Percentiles rank a stretch among this genome's conserved stretches.
phyloP scores from a whole-genome alignment of 139 green algal species.

The Coelastrella sp. region DNA sequence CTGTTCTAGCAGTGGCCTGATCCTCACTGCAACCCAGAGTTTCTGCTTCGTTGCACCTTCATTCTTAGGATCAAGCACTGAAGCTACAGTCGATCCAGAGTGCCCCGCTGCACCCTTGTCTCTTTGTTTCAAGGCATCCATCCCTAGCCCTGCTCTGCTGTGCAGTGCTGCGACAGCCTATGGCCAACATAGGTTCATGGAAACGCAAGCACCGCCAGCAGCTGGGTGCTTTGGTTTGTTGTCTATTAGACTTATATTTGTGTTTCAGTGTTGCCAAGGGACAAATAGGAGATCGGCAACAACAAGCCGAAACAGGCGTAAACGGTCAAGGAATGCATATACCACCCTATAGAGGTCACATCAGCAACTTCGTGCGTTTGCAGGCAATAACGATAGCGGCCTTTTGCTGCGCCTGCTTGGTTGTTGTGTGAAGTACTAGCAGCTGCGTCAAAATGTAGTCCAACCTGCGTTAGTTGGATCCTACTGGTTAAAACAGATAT shows the following conservation, averaged over 20 bases:
- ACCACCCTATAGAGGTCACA: background rate
- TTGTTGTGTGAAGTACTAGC: too few species aligned
- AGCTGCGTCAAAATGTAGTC: too few species aligned
- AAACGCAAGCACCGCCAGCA: background rate
- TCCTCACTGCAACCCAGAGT: constrained; percentile 65
- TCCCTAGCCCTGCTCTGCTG: background rate
- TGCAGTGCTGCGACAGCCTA: background rate
- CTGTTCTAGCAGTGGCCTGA: constrained; percentile 57
- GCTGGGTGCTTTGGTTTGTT: background rate
- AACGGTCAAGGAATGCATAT: background rate
- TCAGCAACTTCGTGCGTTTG: too few species aligned
- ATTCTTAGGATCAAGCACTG: background rate
- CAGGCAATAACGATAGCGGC: too few species aligned
- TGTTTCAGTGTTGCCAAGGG: too few species aligned
- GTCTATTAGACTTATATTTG: background rate
- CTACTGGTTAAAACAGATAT: too few species aligned
- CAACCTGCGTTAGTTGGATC: too few species aligned
- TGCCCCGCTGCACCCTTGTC: background rate
- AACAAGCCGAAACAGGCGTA: background rate
- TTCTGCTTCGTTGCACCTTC: constrained; percentile 45
- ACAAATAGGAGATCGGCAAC: background rate
- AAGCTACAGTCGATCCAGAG: background rate
- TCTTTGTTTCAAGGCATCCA: constrained; percentile 21
- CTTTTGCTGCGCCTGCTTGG: too few species aligned
- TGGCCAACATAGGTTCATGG: background rate